phyloP scores from a whole-genome alignment of 306 rosid species.

The Ammopiptanthus mongolicus region DNA sequence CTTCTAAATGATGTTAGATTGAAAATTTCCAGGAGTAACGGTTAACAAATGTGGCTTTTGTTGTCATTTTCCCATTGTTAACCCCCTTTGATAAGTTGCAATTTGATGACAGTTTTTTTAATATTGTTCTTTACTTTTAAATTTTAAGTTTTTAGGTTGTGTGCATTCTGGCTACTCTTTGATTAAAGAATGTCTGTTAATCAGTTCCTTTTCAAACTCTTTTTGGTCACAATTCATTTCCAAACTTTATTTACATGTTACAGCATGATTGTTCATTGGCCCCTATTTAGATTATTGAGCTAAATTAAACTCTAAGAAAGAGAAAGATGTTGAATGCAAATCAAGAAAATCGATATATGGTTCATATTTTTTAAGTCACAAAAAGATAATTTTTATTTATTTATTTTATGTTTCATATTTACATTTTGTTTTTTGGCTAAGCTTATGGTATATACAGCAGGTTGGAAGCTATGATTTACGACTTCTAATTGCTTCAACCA shows the following conservation, averaged over 20 bases:
- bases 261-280: background rate
- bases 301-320: background rate
- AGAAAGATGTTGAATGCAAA: background rate
- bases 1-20: too few relatives aligned
- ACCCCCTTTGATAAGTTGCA: too few relatives aligned
- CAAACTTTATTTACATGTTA: too few relatives aligned
- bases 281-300: background rate
- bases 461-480: background rate
- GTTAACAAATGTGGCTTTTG: too few relatives aligned
- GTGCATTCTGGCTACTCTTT: background rate
- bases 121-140: background rate
- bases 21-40: too few relatives aligned
- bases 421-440: too few relatives aligned
- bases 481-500: background rate
- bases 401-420: too few relatives aligned
- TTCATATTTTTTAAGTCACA: background rate
- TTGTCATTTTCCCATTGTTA: too few relatives aligned
- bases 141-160: background rate
- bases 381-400: background rate
- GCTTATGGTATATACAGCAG: background rate
- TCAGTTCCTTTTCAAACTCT: background rate
- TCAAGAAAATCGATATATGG: background rate
- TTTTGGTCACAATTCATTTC: background rate
- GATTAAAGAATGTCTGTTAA: background rate
- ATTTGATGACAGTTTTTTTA: background rate